phyloP scores from a whole-genome alignment of 1,284 basidiomycete species.

The Apiotrichum gracile region DNA sequence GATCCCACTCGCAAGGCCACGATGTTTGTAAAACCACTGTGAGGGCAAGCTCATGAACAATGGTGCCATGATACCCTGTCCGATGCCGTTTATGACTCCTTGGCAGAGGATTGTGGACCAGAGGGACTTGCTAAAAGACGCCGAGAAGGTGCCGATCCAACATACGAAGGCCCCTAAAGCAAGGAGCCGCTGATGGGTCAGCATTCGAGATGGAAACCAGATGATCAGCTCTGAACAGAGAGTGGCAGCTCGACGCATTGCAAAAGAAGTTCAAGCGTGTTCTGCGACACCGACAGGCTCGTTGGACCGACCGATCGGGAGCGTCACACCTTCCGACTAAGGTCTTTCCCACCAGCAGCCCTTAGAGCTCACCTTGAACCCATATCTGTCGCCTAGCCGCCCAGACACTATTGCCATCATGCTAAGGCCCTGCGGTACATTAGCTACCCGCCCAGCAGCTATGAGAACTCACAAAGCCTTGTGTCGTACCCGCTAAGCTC shows the following conservation, averaged over 20 bases:
- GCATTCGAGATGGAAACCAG: too few relatives aligned
- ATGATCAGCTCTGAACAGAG: too few relatives aligned
- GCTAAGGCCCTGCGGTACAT: background rate
- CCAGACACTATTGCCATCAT: constrained; percentile 8
- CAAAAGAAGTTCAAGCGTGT: too few relatives aligned
- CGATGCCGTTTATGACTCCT: constrained; percentile 29
- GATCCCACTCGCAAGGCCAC: constrained; percentile 33
- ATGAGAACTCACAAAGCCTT: constrained; percentile 7
- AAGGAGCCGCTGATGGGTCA: constrained; percentile 16
- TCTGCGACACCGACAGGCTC: too few relatives aligned
- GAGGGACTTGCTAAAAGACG: constrained; percentile 5
- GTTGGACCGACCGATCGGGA: too few relatives aligned
- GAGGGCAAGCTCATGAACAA: constrained; percentile 38
- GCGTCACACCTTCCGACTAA: too few relatives aligned
- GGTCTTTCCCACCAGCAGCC: too few relatives aligned
- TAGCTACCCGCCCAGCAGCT: too few relatives aligned
- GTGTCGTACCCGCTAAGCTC: constrained; percentile 10
- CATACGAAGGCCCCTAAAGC: constrained; percentile 16
- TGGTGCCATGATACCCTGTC: constrained; percentile 29
- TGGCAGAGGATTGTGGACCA: constrained; percentile 10
- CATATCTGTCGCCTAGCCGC: constrained; percentile 13
- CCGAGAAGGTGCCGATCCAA: constrained; percentile 23
- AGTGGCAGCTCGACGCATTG: too few relatives aligned
- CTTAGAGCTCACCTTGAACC: constrained; percentile 34
- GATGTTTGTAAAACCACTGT: constrained; percentile 36